phyloP scores from a whole-genome alignment of 495 filamentous ascomycete species.

The Astrothelium subdiscretum region DNA sequence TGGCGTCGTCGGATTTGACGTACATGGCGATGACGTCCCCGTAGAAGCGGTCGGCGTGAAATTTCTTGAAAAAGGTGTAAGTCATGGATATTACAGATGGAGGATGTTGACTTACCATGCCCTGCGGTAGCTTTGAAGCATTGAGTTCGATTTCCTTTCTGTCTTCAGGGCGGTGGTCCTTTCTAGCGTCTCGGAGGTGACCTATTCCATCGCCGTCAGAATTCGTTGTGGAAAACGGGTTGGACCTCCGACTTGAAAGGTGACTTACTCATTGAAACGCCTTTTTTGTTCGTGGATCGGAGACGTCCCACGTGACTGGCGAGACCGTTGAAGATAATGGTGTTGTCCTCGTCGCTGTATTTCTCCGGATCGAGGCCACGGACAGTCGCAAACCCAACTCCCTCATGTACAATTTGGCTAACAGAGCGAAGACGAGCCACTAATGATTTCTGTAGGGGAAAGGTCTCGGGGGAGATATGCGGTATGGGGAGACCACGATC shows the following conservation, averaged over 20 bases:
- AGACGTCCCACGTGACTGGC: constrained; percentile 10
- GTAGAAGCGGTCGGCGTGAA: constrained; percentile 19
- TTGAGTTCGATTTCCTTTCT: constrained; percentile 16
- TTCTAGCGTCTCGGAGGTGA: constrained; percentile 19
- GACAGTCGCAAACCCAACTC: constrained; percentile 12
- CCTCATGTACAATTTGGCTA: constrained; percentile 13
- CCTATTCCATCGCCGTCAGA: constrained; percentile 4
- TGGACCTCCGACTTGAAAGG: neutral
- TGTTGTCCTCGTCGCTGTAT: constrained; percentile 17
- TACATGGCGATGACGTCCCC: constrained; percentile 19
- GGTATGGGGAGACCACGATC: neutral
- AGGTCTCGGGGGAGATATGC: neutral
- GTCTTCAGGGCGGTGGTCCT: constrained; percentile 11
- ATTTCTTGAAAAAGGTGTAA: constrained; percentile 11
- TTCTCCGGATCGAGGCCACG: constrained; percentile 14
- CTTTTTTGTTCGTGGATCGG: constrained; percentile 17
- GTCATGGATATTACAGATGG: neutral
- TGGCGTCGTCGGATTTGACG: constrained; percentile 13
- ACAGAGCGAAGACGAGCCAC: constrained; percentile 2
- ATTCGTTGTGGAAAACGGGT: neutral
- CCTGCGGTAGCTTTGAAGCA: constrained; percentile 17
- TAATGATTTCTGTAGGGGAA: neutral
- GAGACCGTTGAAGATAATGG: constrained; percentile 18
- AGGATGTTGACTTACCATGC: constrained; percentile 13
- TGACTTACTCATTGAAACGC: constrained; percentile 15